Conservation (phyloP, 495 filamentous ascomycete genomes). For the Achaetomiella virescens region DNA sequence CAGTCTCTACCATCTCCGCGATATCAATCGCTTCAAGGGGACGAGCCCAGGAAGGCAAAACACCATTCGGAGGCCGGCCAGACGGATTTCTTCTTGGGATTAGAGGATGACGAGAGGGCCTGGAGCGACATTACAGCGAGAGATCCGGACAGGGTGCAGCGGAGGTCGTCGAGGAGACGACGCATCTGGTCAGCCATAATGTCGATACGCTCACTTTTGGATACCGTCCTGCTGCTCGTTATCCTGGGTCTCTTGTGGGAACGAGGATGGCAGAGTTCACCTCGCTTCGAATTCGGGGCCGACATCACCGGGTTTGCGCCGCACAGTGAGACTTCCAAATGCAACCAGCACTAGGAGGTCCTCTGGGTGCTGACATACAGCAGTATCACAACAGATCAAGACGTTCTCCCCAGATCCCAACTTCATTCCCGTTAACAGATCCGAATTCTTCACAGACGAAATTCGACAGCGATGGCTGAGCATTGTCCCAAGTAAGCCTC, state of each 20-base stretch:
- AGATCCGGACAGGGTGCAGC: not conserved
- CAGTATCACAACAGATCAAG: slow-evolving; percentile 41
- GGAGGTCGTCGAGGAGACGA: not conserved
- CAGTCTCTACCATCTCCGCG: not conserved
- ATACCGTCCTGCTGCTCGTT: slow-evolving; percentile 30
- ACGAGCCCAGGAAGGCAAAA: not conserved
- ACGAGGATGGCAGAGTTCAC: slow-evolving; percentile 15
- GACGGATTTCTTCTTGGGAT: not conserved
- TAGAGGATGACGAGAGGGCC: not conserved
- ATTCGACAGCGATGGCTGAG: slow-evolving; percentile 36
- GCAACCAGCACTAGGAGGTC: not conserved
- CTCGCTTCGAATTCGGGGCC: slow-evolving; percentile 27
- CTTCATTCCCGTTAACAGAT: slow-evolving; percentile 39
- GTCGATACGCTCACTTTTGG: slow-evolving; percentile 27
- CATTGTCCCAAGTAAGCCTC: slow-evolving; percentile 36
- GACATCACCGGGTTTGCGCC: slow-evolving; percentile 38
- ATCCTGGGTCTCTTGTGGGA: slow-evolving; percentile 31
- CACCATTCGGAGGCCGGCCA: not conserved
- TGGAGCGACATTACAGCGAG: slow-evolving; percentile 15
- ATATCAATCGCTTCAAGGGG: not conserved
- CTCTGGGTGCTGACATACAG: not conserved
- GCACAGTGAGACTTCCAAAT: slow-evolving; percentile 15
- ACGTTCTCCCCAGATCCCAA: slow-evolving; percentile 35
- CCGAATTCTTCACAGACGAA: slow-evolving; percentile 37
- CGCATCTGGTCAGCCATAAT: not conserved